Evolutionary conservation across 805 yeast species (phyloP).

Genomic region (Starmerella asiatica): DNA sequence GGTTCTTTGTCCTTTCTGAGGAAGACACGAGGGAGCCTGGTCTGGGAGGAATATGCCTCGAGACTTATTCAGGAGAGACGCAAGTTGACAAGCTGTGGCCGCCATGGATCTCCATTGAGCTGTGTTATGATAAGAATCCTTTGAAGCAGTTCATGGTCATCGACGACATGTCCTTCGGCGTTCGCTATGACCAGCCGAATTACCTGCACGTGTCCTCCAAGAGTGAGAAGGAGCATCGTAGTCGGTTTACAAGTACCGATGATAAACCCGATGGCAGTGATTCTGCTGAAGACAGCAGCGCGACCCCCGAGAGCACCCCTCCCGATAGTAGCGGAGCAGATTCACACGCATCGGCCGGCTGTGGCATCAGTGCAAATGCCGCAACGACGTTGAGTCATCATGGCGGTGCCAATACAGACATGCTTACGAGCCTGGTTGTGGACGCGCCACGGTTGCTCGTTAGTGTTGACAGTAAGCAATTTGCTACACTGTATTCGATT

Average conservation of each 20-base stretch:
- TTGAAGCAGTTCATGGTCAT: constrained; percentile 42
- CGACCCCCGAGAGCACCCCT: neutral
- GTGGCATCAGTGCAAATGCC: neutral
- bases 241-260: neutral
- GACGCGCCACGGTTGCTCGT: constrained; percentile 60
- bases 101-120: constrained; percentile 72
- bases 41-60: constrained; percentile 37
- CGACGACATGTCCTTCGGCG: constrained; percentile 47
- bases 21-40: constrained; percentile 41
- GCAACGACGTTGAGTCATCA: constrained; percentile 2
- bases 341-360: neutral
- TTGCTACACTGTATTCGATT: constrained; percentile 50
- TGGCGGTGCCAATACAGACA: constrained; percentile 7
- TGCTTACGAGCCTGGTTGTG: constrained; percentile 25
- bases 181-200: constrained; percentile 45
- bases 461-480: constrained; percentile 61
- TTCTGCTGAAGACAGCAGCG: constrained; percentile 4
- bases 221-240: constrained; percentile 3
- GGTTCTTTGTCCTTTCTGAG: constrained; percentile 52
- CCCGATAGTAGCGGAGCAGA: neutral
- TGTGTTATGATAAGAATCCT: constrained; percentile 42
- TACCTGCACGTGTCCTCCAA: constrained; percentile 30
- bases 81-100: constrained; percentile 49
- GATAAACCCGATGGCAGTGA: neutral
- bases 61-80: constrained; percentile 49